These are phyloP conservation scores for Venturia pyrina DNA, from an alignment of 2,329 filamentous ascomycete species.

Conservation along the genomic window DNA sequence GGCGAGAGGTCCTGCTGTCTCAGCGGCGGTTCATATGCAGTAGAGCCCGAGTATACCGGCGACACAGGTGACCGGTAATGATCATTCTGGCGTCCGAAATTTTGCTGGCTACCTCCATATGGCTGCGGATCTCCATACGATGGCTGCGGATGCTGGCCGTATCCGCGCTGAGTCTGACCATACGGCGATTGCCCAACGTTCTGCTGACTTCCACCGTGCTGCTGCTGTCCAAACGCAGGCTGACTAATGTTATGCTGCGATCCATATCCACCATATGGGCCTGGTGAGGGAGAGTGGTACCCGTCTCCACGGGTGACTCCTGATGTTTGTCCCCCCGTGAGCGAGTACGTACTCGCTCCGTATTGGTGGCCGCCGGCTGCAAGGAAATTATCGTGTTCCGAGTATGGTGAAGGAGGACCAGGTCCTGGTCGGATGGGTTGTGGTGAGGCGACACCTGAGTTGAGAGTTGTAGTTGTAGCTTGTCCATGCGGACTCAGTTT, in stretches of 20 bases:
- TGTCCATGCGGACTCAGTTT: conserved; percentile 46
- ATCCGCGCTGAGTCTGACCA: conserved; percentile 6
- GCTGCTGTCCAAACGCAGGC: background rate
- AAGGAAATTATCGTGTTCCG: conserved; percentile 6
- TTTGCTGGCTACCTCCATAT: conserved; percentile 2
- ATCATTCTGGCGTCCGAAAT: conserved; percentile 5
- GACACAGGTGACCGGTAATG: background rate
- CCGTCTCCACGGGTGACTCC: background rate
- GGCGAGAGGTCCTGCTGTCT: background rate
- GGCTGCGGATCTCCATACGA: background rate
- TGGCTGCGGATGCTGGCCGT: conserved; percentile 4
- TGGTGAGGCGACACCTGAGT: background rate
- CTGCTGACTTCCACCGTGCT: background rate
- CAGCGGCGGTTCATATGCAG: conserved; percentile 9
- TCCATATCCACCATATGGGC: background rate
- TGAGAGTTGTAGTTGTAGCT: background rate
- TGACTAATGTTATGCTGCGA: background rate
- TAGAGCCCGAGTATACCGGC: background rate
- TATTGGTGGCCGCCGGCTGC: background rate
- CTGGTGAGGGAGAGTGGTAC: background rate
- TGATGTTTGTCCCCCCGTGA: background rate
- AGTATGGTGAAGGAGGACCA: background rate
- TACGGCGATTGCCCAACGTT: background rate
- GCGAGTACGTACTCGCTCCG: background rate
- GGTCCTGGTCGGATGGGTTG: background rate